Evolutionary conservation across 306 rosid species (phyloP).

Genomic region (Glycine latifolia): DNA sequence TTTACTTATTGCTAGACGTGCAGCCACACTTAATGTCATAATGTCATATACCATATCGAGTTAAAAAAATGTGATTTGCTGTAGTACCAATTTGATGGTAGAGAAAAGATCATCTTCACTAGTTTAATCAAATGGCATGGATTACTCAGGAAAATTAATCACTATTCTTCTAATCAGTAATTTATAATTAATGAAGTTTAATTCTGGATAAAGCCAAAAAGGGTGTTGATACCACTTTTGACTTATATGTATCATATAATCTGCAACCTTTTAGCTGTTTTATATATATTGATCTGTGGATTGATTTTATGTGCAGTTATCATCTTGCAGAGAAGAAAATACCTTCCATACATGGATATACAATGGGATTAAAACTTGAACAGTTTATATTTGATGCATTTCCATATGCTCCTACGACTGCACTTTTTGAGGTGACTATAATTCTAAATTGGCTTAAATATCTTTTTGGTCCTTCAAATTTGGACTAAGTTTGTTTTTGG

Average conservation of each 20-base stretch:
- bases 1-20: background rate
- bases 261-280: conserved; percentile 3
- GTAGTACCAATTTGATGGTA: conserved; percentile 24
- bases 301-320: conserved; percentile 65
- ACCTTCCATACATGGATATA: conserved; percentile 83
- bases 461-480: too few species aligned
- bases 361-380: conserved; percentile 86
- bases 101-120: conserved; percentile 9
- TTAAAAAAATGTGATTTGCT: background rate
- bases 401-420: conserved; percentile 97
- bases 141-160: conserved; percentile 20
- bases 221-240: conserved; percentile 8
- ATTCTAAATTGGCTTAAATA: background rate
- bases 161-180: conserved; percentile 20
- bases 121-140: conserved; percentile 29
- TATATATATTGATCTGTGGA: conserved; percentile 37
- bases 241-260: conserved; percentile 3
- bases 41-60: conserved; percentile 33
- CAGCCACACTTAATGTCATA: conserved; percentile 7
- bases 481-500: too few species aligned
- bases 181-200: conserved; percentile 4
- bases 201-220: conserved; percentile 8
- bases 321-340: conserved; percentile 98
- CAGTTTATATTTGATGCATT: conserved; percentile 97
- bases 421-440: conserved; percentile 87